These are phyloP conservation scores for Aegilops bicornis DNA, from an alignment of 176 grass and related monocot species.

Conservation along the genomic window DNA sequence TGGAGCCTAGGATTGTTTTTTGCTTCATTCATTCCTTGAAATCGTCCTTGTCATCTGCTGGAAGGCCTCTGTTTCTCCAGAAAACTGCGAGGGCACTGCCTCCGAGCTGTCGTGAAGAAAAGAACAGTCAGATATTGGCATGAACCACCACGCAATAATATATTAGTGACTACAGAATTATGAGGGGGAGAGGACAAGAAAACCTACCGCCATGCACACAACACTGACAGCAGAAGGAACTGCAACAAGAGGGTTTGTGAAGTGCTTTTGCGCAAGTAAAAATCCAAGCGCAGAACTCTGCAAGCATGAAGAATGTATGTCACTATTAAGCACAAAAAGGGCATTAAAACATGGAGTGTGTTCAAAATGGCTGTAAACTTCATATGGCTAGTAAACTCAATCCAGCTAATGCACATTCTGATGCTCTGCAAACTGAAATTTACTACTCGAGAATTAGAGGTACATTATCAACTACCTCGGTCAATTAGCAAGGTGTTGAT, in stretches of 20 bases:
- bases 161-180: neutral
- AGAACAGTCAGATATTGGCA: slow-evolving; percentile 16
- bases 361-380: neutral
- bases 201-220: slow-evolving; percentile 85
- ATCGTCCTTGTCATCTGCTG: slow-evolving; percentile 88
- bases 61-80: slow-evolving; percentile 85
- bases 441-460: neutral
- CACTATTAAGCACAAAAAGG: slow-evolving; percentile 6
- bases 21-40: slow-evolving; percentile 87
- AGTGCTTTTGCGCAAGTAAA: slow-evolving; percentile 98
- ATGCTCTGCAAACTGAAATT: neutral
- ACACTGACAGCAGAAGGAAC: slow-evolving; percentile 99
- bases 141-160: neutral
- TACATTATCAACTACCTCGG: neutral
- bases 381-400: neutral
- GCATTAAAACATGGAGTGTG: neutral
- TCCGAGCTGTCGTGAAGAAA: slow-evolving; percentile 62
- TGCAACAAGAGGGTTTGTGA: slow-evolving; percentile 91
- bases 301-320: slow-evolving; percentile 8
- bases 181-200: neutral
- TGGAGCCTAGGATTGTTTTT: slow-evolving; percentile 16
- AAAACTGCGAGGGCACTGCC: slow-evolving; percentile 88
- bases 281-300: slow-evolving; percentile 99
- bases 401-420: neutral
- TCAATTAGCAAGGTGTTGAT: neutral